A percentile compares a stretch with the other conserved stretches of the same genome.
Conservation (phyloP, 2,329 filamentous ascomycete genomes). For the Endoconidiophora polonica region DNA sequence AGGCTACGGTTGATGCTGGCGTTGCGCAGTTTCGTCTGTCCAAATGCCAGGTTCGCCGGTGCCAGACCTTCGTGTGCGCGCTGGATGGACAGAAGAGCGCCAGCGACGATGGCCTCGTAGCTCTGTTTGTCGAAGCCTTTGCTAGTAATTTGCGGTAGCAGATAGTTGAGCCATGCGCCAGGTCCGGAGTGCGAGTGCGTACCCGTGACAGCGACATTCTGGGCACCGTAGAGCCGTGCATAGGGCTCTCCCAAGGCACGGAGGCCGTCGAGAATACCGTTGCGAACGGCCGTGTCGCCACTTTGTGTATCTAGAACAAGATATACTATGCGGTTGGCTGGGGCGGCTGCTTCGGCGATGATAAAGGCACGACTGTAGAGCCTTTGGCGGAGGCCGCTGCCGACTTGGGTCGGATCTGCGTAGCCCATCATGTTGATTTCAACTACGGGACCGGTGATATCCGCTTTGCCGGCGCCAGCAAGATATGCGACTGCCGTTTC, state of each 20-base stretch:
- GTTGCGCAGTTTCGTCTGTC: constrained; percentile 41
- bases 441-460: constrained; percentile 59
- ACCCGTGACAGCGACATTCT: constrained; percentile 78
- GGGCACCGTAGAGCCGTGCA: constrained; percentile 49
- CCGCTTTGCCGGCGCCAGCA: constrained; percentile 39
- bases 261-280: constrained; percentile 70
- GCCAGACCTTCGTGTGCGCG: constrained; percentile 45
- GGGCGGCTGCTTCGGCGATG: constrained; percentile 48
- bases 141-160: constrained; percentile 79
- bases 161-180: constrained; percentile 86
- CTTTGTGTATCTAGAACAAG: constrained; percentile 74
- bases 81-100: constrained; percentile 64
- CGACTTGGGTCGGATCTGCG: constrained; percentile 67
- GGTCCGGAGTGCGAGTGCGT: constrained; percentile 89
- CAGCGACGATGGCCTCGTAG: constrained; percentile 77
- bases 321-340: constrained; percentile 65
- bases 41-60: constrained; percentile 50
- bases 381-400: constrained; percentile 70
- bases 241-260: constrained; percentile 54
- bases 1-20: constrained; percentile 74
- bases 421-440: constrained; percentile 89
- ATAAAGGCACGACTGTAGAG: constrained; percentile 85
- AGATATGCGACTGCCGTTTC: constrained; percentile 22
- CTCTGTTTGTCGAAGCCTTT: constrained; percentile 75
- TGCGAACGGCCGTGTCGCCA: constrained; percentile 74